These are phyloP conservation scores for Dictyostelium citrinum DNA, from an alignment of 78 protist species.

Conservation along the genomic window DNA sequence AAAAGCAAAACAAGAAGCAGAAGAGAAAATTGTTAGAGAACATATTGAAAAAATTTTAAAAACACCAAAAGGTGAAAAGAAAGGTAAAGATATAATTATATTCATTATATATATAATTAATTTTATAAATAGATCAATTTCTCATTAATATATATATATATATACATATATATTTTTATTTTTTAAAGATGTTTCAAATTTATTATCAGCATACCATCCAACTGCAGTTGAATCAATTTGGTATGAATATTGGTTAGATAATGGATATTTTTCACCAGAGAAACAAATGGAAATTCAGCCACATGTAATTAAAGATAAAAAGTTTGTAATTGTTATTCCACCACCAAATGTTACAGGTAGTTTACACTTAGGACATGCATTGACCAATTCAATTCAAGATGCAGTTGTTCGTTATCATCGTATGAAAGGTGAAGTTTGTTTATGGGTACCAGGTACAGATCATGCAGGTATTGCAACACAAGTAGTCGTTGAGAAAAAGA, in stretches of 20 bases:
- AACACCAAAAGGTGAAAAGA: conserved; percentile 72
- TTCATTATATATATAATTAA: no score
- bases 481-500: conserved; percentile 97
- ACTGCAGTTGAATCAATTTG: conserved; percentile 93
- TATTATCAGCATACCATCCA: conserved; percentile 87
- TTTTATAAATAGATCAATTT: no score
- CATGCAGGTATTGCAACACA: conserved; percentile 97
- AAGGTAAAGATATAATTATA: conserved; percentile 18
- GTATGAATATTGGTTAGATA: conserved; percentile 97
- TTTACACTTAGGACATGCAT: conserved; percentile 99
- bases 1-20: conserved; percentile 25
- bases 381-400: conserved; percentile 95
- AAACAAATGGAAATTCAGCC: conserved; percentile 52
- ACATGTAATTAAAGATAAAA: conserved; percentile 59
- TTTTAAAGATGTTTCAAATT: neutral
- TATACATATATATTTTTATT: no score
- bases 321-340: conserved; percentile 95
- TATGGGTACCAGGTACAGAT: conserved; percentile 99
- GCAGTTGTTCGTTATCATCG: conserved; percentile 91
- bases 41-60: conserved; percentile 4
- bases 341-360: conserved; percentile 99
- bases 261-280: conserved; percentile 91
- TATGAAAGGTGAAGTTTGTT: conserved; percentile 93
- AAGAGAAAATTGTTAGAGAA: conserved; percentile 3
- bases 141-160: no score